These are phyloP conservation scores for Digitaria exilis DNA, from an alignment of 202 grass and related monocot species.

Conservation along the genomic window DNA sequence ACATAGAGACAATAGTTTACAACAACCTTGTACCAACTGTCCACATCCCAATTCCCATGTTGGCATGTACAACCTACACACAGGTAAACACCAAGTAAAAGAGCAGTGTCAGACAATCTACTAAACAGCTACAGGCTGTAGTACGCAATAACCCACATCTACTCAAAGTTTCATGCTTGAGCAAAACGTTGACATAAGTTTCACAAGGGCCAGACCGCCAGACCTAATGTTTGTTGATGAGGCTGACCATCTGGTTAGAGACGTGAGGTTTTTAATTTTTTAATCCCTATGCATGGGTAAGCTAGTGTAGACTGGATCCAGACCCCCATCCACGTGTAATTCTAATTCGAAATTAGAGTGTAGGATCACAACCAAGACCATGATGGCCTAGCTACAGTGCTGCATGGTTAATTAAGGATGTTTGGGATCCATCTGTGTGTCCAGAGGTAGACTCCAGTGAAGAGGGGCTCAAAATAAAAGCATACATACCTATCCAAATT, in stretches of 20 bases:
- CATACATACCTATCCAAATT: neutral
- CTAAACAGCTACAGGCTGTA: neutral
- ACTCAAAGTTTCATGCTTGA: neutral
- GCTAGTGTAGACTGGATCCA: neutral
- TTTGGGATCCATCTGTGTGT: neutral
- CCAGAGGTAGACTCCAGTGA: neutral
- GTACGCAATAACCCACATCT: neutral
- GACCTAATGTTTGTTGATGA: neutral
- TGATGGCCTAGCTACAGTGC: neutral
- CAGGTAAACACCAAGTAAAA: constrained; percentile 26
- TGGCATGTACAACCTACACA: constrained; percentile 21
- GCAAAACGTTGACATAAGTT: neutral
- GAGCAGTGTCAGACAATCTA: constrained; percentile 9
- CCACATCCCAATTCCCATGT: constrained; percentile 36
- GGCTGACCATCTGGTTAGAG: neutral
- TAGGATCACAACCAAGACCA: neutral
- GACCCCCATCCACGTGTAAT: neutral
- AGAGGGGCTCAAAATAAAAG: neutral
- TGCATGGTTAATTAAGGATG: neutral
- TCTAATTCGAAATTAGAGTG: neutral
- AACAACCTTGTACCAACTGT: constrained; percentile 27
- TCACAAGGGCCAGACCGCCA: neutral
- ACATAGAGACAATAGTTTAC: constrained; percentile 31
- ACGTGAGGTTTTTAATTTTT: neutral
- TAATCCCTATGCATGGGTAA: neutral